A percentile compares a stretch with the other conserved stretches of the same genome.
Conservation (phyloP, 1,139 yeast genomes). For the Suhomyces panamericanus region DNA sequence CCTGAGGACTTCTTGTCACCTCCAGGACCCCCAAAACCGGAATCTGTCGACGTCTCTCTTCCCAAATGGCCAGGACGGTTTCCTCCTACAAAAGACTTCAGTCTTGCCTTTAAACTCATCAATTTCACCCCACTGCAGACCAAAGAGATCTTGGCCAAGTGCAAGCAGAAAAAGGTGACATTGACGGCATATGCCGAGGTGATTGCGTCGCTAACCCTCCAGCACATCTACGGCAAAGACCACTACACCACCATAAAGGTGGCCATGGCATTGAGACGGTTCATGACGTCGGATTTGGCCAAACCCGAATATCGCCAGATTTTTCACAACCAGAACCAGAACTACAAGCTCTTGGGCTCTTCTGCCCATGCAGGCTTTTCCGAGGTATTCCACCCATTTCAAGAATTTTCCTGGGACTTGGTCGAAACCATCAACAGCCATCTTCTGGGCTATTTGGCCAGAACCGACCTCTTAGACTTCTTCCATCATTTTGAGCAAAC, state of each 20-base stretch:
- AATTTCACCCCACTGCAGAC: slow-evolving; percentile 30
- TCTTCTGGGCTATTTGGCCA: slow-evolving; percentile 22
- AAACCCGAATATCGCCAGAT: slow-evolving; percentile 21
- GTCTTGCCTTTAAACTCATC: slow-evolving; percentile 34
- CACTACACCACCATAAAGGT: slow-evolving; percentile 28
- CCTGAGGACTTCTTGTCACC: slow-evolving; percentile 29
- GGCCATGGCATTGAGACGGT: slow-evolving; percentile 41
- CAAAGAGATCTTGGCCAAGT: slow-evolving; percentile 25
- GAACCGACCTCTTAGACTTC: slow-evolving; percentile 28
- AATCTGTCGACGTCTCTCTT: slow-evolving; percentile 5
- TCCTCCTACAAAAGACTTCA: slow-evolving; percentile 21
- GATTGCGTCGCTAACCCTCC: slow-evolving; percentile 29
- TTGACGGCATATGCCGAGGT: slow-evolving; percentile 37
- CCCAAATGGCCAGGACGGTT: slow-evolving; percentile 39
- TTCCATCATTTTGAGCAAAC: slow-evolving; percentile 23
- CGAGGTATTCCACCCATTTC: slow-evolving; percentile 32
- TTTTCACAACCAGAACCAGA: slow-evolving; percentile 15
- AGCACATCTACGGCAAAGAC: slow-evolving; percentile 29
- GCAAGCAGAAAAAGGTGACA: slow-evolving; percentile 35
- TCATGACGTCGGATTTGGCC: slow-evolving; percentile 20
- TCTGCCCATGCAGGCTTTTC: slow-evolving; percentile 37
- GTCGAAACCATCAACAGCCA: slow-evolving; percentile 26
- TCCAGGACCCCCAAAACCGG: not conserved
- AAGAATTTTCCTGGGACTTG: slow-evolving; percentile 37
- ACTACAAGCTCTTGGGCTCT: slow-evolving; percentile 35